phyloP scores from a whole-genome alignment of 2,329 filamentous ascomycete species.

The Diplodia sapinea region DNA sequence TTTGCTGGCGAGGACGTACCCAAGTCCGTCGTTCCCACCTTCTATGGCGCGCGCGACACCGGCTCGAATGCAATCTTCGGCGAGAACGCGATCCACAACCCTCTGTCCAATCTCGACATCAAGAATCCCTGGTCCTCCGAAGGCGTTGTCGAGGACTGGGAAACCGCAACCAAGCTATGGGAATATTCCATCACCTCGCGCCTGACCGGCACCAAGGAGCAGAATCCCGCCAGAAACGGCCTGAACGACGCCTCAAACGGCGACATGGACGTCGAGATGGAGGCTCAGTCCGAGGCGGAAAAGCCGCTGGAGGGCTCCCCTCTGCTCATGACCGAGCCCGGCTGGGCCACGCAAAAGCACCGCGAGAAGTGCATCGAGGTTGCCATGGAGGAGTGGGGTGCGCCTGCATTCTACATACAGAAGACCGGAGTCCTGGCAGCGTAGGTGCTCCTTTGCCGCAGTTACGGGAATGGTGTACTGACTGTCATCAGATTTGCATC shows the following conservation, averaged over 20 bases:
- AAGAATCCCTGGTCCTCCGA: slow-evolving; percentile 91
- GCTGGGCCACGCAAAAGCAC: slow-evolving; percentile 87
- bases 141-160: slow-evolving; percentile 95
- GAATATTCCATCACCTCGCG: slow-evolving; percentile 89
- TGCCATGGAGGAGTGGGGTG: slow-evolving; percentile 96
- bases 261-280: slow-evolving; percentile 65
- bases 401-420: slow-evolving; percentile 91
- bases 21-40: slow-evolving; percentile 89
- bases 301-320: slow-evolving; percentile 89
- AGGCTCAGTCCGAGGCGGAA: slow-evolving; percentile 66
- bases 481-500: slow-evolving; percentile 70
- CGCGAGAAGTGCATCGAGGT: slow-evolving; percentile 95
- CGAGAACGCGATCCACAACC: slow-evolving; percentile 85
- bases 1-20: slow-evolving; percentile 98
- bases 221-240: slow-evolving; percentile 75
- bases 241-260: slow-evolving; percentile 71
- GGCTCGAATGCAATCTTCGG: slow-evolving; percentile 72
- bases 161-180: slow-evolving; percentile 86
- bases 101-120: slow-evolving; percentile 77
- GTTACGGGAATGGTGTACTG: not conserved
- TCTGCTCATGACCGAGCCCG: slow-evolving; percentile 89
- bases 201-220: slow-evolving; percentile 76
- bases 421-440: slow-evolving; percentile 87
- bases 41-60: slow-evolving; percentile 70
- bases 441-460: slow-evolving; percentile 46